Evolutionary conservation across 1,284 basidiomycete species (phyloP), one percentile per base, ranked within the genome.

Genomic region (Heterobasidion occidentale): DNA sequence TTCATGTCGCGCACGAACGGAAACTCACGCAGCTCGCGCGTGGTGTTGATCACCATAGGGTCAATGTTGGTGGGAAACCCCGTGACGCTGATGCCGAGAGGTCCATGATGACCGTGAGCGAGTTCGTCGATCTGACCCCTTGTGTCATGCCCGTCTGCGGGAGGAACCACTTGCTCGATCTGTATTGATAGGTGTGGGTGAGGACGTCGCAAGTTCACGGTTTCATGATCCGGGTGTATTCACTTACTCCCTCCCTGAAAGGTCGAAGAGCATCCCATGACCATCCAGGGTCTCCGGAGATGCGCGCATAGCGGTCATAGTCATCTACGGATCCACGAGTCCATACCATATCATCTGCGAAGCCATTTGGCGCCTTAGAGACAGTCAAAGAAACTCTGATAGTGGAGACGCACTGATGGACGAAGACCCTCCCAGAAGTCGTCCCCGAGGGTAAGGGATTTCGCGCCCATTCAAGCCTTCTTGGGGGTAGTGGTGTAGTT

Each of bases 341-440:
- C 52, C 70, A 71, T 14, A 62, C 55, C 60, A 67, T 57, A 42
- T 56, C 61, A 52, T 68, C 68, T 70, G 27, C 27, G 27, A 27
- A 27, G 35, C 12, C 36, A 35, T 4, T 15, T 7, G 9, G 2
- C 7, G 11, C 14, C 47, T 15, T 8, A 11, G 27, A 12, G 15
- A 15, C 36, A 12, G 15, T n/a, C 15, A 52, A 3, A 0, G 7
- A 19, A 19, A 7, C 34, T 7, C 3, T 15, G 14, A 7, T 7
- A n/a, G 14, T 11, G 17, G 8, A 19, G 14, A n/a, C 35, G 14
- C 35, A 52, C 51, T 46, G 12, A 46, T 35, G 27, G 66, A 66
- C 15, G 68, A 72, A 17, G 65, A 66, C 3, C 75, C 75, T 9
- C 75, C 75, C 2, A 76, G 63, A 1, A 73, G 62, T 51, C 65